phyloP scores from a whole-genome alignment of 2,329 filamentous ascomycete genomes.

The Aschersonia sp. region DNA sequence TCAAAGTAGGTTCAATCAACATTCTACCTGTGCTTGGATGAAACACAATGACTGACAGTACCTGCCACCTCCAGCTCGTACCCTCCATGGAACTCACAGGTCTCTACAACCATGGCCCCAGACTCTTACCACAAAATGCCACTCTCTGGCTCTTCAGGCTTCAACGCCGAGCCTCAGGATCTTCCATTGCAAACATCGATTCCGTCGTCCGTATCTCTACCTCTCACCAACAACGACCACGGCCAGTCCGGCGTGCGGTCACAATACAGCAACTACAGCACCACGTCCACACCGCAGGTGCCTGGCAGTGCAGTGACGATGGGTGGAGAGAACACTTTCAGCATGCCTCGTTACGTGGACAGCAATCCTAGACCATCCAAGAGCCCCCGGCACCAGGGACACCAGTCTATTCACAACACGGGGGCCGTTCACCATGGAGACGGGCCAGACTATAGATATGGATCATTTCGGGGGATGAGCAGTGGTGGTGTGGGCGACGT shows the following conservation, averaged over 20 bases:
- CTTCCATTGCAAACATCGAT: constrained; percentile 38
- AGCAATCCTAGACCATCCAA: constrained; percentile 37
- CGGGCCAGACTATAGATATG: constrained; percentile 41
- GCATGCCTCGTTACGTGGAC: constrained; percentile 43
- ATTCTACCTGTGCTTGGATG: background rate
- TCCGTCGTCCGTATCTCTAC: constrained; percentile 35
- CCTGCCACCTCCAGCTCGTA: constrained; percentile 45
- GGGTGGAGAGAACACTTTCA: constrained; percentile 30
- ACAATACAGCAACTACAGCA: constrained; percentile 41
- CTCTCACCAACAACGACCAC: constrained; percentile 33
- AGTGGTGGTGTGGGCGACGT: constrained; percentile 15
- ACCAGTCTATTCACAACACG: constrained; percentile 41
- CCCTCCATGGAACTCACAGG: constrained; percentile 40
- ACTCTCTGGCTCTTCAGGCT: constrained; percentile 31
- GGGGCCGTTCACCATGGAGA: too few species aligned
- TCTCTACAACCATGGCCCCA: constrained; percentile 32
- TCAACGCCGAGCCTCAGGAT: constrained; percentile 36
- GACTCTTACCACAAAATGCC: constrained; percentile 41
- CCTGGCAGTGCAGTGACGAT: constrained; percentile 23
- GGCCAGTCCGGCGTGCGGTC: constrained; percentile 32
- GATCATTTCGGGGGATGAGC: constrained; percentile 22
- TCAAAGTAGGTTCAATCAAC: constrained; percentile 36
- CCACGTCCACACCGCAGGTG: constrained; percentile 34
- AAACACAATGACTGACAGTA: constrained; percentile 30
- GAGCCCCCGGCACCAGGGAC: constrained; percentile 38